Evolutionary conservation across 2,329 filamentous ascomycete genomes (phyloP).

Genomic region (Metarhizium robertsii): DNA sequence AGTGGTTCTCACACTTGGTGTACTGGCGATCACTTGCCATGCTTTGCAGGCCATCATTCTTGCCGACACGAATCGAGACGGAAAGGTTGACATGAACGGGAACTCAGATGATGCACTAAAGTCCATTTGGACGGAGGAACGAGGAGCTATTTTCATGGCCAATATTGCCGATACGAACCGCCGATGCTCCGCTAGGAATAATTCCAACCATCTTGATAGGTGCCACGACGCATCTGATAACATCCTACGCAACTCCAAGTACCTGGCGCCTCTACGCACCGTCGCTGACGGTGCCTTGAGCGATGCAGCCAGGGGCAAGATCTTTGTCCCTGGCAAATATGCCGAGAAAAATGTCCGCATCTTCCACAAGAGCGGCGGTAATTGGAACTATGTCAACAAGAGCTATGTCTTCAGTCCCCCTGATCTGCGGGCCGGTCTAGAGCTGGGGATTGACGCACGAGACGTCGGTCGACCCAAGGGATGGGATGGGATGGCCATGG

Average conservation of each 20-base stretch:
- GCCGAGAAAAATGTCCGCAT: constrained; percentile 17
- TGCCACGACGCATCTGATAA: constrained; percentile 29
- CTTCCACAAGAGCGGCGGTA: constrained; percentile 12
- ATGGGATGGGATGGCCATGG: constrained; percentile 20
- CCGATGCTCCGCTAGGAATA: constrained; percentile 16
- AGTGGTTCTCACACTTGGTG: not conserved
- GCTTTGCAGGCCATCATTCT: constrained; percentile 10
- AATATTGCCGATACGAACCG: constrained; percentile 23
- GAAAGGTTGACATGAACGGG: constrained; percentile 17
- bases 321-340: constrained; percentile 7
- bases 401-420: constrained; percentile 18
- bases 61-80: constrained; percentile 27
- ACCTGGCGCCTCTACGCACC: constrained; percentile 23
- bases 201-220: constrained; percentile 12
- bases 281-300: constrained; percentile 14
- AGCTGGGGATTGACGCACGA: constrained; percentile 26
- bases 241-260: constrained; percentile 18
- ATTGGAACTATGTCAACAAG: constrained; percentile 18
- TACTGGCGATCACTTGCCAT: not conserved
- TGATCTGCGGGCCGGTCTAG: constrained; percentile 19
- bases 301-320: constrained; percentile 8
- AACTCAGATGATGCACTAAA: constrained; percentile 15
- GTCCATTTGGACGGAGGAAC: constrained; percentile 12
- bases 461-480: constrained; percentile 13
- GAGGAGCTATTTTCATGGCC: constrained; percentile 26